Percentiles rank a stretch among this genome's conserved stretches.
Conservation (phyloP, 768 basidiomycete genomes). For the Termitomyces sp. region DNA sequence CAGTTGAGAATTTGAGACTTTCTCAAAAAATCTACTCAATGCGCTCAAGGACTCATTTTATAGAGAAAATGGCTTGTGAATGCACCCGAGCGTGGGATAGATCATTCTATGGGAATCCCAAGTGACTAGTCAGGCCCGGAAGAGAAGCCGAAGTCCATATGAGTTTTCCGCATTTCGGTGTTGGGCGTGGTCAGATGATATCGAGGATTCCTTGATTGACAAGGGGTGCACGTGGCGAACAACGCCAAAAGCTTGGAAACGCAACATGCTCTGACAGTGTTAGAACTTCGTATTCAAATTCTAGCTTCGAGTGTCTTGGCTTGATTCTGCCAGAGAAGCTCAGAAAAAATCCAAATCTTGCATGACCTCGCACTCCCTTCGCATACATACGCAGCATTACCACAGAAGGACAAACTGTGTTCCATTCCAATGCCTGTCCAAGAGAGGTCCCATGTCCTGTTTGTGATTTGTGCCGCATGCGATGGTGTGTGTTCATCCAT, state of each 20-base stretch:
- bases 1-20: background rate
- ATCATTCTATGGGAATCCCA: background rate
- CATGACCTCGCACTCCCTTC: background rate
- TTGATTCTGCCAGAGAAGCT: background rate
- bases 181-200: conserved; percentile 10
- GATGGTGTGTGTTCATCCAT: background rate
- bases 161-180: background rate
- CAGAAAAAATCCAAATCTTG: background rate
- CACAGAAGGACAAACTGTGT: too few species aligned
- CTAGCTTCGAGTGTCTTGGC: background rate
- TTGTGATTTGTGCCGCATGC: conserved; percentile 7
- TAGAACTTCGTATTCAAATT: background rate
- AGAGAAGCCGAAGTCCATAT: conserved; percentile 3
- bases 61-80: background rate
- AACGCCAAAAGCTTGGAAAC: background rate
- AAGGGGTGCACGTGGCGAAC: background rate
- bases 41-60: background rate
- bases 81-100: conserved; percentile 7
- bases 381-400: too few species aligned
- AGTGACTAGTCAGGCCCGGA: background rate
- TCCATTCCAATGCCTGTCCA: background rate
- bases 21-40: background rate
- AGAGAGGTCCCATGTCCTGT: conserved; percentile 1
- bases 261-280: background rate
- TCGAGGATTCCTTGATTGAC: background rate